Evolutionary conservation across 148 eudicot species (phyloP), one percentile per base, ranked within the genome.

Genomic region (Chenopodium formosanum): DNA sequence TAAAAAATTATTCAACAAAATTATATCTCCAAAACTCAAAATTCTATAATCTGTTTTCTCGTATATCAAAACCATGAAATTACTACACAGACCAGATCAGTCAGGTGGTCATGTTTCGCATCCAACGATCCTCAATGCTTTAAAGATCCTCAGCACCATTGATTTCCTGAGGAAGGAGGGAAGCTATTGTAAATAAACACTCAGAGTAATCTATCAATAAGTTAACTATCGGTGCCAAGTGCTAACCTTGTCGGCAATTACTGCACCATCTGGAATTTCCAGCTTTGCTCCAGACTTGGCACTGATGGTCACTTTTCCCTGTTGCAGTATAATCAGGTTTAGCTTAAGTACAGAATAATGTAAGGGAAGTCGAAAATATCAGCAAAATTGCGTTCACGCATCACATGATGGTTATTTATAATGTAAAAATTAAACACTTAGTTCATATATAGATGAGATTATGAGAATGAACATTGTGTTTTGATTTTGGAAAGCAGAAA

Each of bases 191-290:
- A 16, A 68, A 23, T 1, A 22, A 71, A 29, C 32, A 74, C 32
- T 68, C 75, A 60, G 73, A 70, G 27, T 22, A 66, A 78, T n/a
- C 23, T 20, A 64, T 56, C 27, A 70, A 47, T 40, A 23, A 0
- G 63, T 82, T 48, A 73, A 14, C 40, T 79, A 31, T 16, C 27
- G 0, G 19, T 27, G 53, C 4, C 50, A 50, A 76, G 37, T 63
- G 9, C 53, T 75, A 73, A 96, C 99, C 98, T 92, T 91, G 88
- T 96, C 82, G 22, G 86, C 93, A 47, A 96, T 53, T 74, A 90
- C 95, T 71, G 92, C 87, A 68, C 93, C 94, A 87, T 90, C 94
- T 65, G 98, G 98, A 80, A 96, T 94, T 90, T 92, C 94, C 79
- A 96, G 75, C 89, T 96, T 96, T 84, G 23, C 90, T 50, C 93